Evolutionary conservation across 345 rosid species (phyloP), one percentile per base, ranked within the genome.

Genomic region (Euphorbia lathyris): DNA sequence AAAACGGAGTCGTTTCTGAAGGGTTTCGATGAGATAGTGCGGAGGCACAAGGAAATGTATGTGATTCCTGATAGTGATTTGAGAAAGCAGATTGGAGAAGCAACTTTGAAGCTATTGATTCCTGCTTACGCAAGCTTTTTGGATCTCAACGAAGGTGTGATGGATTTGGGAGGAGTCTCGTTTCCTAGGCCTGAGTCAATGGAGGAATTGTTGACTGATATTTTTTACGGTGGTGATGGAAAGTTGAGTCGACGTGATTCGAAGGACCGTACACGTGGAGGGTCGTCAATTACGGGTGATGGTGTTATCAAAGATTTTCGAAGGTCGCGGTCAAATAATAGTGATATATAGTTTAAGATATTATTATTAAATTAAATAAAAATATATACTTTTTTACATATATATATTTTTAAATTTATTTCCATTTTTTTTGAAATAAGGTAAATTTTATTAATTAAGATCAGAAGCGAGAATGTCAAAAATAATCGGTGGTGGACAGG

Each of bases 1-100:
- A 84, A 80, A 68, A 67, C 81, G 62, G 88, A 83, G 13, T 68
- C 66, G 25, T 88, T 88, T 51, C 30, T 80, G 59, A 77, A 72
- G 58, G 78, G 51, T n/a, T 74, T 86, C n/a, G 80, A 82, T 60
- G 93, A 83, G 68, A 82, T 74, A 3, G 45, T 74, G 2, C 65
- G 72, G 51, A 79, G 76, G 68, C 88, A 88, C 29, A 34, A 20
- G 27, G 73, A 68, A 59, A 10, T 30, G 47, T 64, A 70, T 57
- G 66, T 50, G 9, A 84, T 88, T 69, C 83, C 81, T 27, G 93
- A 83, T n/a, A 59, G 1, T 13, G 87, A 80, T 74, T 72, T 86
- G 78, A 84, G 87, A 66, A 85, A 72, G 74, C 88, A 88, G 67
- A 80, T 86, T 13, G 77, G 79, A 50, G 82, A 78, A 68, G 81